phyloP scores from a whole-genome alignment of 208 protist species.

The Herpetomonas tarakana region DNA sequence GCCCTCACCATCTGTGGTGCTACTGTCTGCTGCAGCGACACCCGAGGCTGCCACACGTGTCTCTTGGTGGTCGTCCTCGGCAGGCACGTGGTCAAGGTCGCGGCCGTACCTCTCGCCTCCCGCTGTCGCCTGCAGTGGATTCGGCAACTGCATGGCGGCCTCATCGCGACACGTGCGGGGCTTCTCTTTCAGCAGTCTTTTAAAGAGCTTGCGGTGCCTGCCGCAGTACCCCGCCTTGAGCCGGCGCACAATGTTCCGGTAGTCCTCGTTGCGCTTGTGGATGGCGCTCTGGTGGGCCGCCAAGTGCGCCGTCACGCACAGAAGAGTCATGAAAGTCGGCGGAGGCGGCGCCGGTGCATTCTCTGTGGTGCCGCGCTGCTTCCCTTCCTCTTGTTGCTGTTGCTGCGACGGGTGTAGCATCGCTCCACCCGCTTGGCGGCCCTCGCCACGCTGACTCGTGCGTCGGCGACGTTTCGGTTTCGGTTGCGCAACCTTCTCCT shows the following conservation, averaged over 20 bases:
- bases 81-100: neutral
- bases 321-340: conserved; percentile 51
- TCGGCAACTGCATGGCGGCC: neutral
- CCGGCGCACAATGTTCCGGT: conserved; percentile 54
- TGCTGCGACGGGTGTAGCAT: too few species aligned
- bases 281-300: conserved; percentile 85
- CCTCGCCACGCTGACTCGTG: too few species aligned
- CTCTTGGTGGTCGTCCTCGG: too few species aligned
- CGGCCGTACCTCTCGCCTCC: neutral
- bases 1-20: neutral
- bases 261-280: conserved; percentile 78
- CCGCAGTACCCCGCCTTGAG: conserved; percentile 49
- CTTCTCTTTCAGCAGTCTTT: conserved; percentile 4
- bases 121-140: neutral
- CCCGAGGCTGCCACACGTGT: neutral
- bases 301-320: conserved; percentile 91
- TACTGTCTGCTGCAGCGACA: neutral
- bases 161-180: neutral
- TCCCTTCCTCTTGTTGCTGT: too few species aligned
- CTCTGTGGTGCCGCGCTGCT: too few species aligned
- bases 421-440: neutral
- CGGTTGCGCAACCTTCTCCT: too few species aligned
- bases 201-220: conserved; percentile 34
- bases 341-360: neutral
- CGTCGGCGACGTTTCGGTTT: too few species aligned